Evolutionary conservation across 1,284 basidiomycete genomes (phyloP), one percentile per base, ranked within the genome.

Genomic region (Fomitiporia mediterranea): DNA sequence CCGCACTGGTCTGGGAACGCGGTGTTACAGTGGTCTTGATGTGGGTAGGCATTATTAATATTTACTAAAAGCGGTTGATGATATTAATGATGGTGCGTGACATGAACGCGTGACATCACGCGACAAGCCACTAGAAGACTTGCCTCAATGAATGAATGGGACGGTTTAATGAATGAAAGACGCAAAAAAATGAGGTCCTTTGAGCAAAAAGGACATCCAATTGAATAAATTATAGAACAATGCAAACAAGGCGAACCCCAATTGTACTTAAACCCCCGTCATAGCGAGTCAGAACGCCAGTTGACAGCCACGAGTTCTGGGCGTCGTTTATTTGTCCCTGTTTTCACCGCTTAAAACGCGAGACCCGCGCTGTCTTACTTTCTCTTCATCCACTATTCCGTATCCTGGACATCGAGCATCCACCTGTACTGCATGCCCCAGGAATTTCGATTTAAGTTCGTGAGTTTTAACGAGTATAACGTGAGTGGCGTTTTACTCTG

Each of bases 381-480:
- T 23, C 51, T 42, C 52, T 42, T 28, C 32, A 42, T 38, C 54
- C 51, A 27, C 42, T 51, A 19, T 37, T 43, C 25, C 25, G 23
- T 48, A 48, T 35, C 47, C 40, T 27, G n/a, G n/a, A n/a, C n/a
- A n/a, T n/a, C n/a, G n/a, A n/a, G n/a, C n/a, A n/a, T n/a, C n/a
- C n/a, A n/a, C n/a, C n/a, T n/a, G n/a, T n/a, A n/a, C n/a, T n/a
- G n/a, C n/a, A n/a, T n/a, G n/a, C n/a, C n/a, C n/a, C n/a, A n/a
- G n/a, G n/a, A n/a, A n/a, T n/a, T 52, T 38, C 50, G 19, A 27
- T 46, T 8, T 17, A 27, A 19, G 21, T 17, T 32, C 38, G 68
- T 68, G 69, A 67, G 65, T 60, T 60, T 58, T 51, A 68, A 70
- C 62, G 68, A 69, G 57, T 69, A 70, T 58, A 53, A 55, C 42